Base-by-base conservation (phyloP, 352 stramenopile species). In the Pythium coloratum region DNA sequence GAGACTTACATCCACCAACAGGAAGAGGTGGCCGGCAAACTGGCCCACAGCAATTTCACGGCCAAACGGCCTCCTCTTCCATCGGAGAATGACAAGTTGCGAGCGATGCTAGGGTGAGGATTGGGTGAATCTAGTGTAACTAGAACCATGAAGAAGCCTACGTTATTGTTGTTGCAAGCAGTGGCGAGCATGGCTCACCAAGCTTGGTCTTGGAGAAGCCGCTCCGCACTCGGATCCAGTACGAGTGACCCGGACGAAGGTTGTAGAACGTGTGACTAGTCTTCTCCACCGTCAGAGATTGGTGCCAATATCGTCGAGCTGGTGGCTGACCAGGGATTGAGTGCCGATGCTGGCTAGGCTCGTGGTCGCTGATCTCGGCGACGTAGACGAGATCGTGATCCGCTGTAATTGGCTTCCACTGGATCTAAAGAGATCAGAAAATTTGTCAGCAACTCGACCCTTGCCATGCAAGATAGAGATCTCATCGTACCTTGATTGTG, bases 1-100 rank as follows among this genome's bases (percentile, higher is more conserved):
- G 82, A 90, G n/a, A 57, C 69, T 1, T 88, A 78, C 54, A 67
- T 75, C n/a, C 33, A 59, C 8, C 62, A 76, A 7, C 76, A 86
- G 34, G 71, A 78, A 57, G 59, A 74, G 3, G 72, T 59, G 14
- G 77, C 73, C 1, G 71, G 64, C n/a, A 76, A 85, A 44, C 56
- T 33, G 9, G 77, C 80, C n/a, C 66, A 55, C 8, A 68, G 78
- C 10, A 40, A 40, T 3, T 88, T 84, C 47, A 59, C 65, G 0
- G 51, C 70, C 0, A 67, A 63, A 7, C 77, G 62, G 2, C 69
- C 76, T 12, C 58, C 66, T 40, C 81, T 81, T 26, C 67, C 77
- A 60, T 44, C 24, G 2, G 58, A 75, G 1, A 54, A 55, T 12
- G 51, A 55, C 0, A 32, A 62, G 18, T 51, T 75, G 2, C 14